Conservation (phyloP, 306 rosid genomes). For the Cicer yamashitae region DNA sequence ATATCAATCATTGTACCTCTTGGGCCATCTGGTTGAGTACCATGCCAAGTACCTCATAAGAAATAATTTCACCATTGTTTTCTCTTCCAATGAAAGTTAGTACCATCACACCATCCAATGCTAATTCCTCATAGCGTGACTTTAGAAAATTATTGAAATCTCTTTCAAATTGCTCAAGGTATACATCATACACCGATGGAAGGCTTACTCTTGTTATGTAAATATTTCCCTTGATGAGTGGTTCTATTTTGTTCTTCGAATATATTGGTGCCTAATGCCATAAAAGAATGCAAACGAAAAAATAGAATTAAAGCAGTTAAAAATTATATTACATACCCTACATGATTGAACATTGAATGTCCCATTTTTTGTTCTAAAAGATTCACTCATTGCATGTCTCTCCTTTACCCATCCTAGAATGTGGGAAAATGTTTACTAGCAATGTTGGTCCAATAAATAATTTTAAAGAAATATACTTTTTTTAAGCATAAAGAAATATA, state of each 20-base stretch:
- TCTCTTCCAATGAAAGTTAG: constrained; percentile 49
- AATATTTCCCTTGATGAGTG: constrained; percentile 37
- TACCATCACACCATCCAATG: constrained; percentile 50
- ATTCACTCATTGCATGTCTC: too few relatives aligned
- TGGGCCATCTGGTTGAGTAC: constrained; percentile 55
- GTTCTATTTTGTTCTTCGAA: not conserved
- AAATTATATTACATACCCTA: too few relatives aligned
- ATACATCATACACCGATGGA: constrained; percentile 34
- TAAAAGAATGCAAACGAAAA: not conserved
- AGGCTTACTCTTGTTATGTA: constrained; percentile 45
- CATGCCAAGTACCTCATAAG: constrained; percentile 39
- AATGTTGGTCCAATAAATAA: too few relatives aligned
- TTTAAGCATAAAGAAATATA: too few relatives aligned
- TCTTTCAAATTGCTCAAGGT: constrained; percentile 45
- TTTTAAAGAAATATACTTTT: too few relatives aligned
- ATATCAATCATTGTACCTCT: constrained; percentile 45
- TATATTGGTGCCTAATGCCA: constrained; percentile 40
- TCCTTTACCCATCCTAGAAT: too few relatives aligned
- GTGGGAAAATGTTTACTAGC: too few relatives aligned
- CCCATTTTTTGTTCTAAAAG: too few relatives aligned
- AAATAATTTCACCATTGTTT: not conserved
- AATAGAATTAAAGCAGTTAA: too few relatives aligned
- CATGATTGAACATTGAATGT: too few relatives aligned
- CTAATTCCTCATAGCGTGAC: constrained; percentile 54
- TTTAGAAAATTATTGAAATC: constrained; percentile 53